Evolutionary conservation across 129 eudicot species (phyloP).

Genomic region (Deinandra increscens): DNA sequence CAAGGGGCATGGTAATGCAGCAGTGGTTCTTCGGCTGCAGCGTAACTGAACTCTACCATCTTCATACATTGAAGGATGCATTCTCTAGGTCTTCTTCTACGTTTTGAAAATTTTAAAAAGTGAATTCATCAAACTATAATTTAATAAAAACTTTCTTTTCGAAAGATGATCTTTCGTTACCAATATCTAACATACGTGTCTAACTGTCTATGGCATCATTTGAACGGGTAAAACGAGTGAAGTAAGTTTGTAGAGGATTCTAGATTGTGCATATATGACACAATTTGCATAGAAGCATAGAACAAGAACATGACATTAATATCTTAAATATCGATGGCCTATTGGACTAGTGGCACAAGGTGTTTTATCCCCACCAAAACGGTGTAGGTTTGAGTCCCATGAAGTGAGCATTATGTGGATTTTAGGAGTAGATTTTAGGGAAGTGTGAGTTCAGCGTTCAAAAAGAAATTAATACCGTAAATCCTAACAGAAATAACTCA

Average conservation of each 20-base stretch:
- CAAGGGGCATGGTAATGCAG: conserved; percentile 29
- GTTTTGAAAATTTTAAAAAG: conserved; percentile 10
- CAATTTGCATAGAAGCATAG: neutral
- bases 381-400: too few species aligned
- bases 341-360: too few species aligned
- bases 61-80: conserved; percentile 82
- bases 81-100: conserved; percentile 60
- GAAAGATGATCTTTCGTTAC: neutral
- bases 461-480: too few species aligned
- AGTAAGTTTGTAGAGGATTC: neutral
- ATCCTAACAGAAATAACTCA: too few species aligned
- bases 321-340: too few species aligned
- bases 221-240: too few species aligned
- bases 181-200: neutral
- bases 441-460: too few species aligned
- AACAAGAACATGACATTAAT: neutral
- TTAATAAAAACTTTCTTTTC: neutral
- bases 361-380: too few species aligned
- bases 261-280: neutral
- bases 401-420: too few species aligned
- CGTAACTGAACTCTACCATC: conserved; percentile 36
- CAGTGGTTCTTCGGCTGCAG: conserved; percentile 46
- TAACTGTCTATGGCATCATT: neutral
- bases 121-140: conserved; percentile 9
- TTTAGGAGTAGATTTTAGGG: too few species aligned